phyloP scores from a whole-genome alignment of 2,329 filamentous ascomycete species.

The Trichoderma cornu-damae region DNA sequence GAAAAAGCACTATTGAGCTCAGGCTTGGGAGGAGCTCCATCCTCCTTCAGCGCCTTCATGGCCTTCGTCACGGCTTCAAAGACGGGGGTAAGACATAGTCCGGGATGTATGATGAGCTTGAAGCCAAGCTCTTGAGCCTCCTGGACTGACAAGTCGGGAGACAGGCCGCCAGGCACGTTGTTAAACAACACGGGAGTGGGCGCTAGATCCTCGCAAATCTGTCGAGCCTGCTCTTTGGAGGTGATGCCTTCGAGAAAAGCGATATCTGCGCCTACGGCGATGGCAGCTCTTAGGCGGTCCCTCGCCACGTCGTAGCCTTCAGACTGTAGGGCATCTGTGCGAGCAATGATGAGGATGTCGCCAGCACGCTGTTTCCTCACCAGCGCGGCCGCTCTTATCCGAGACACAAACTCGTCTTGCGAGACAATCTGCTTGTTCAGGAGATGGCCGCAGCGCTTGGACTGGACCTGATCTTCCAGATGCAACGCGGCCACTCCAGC shows the following conservation, averaged over 20 bases:
- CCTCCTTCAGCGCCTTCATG: background rate
- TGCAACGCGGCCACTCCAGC: conserved; percentile 55
- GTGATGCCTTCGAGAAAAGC: conserved; percentile 56
- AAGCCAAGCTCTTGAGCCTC: conserved; percentile 54
- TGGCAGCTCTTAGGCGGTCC: conserved; percentile 44
- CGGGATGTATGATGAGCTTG: conserved; percentile 53
- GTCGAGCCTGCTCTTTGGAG: conserved; percentile 44
- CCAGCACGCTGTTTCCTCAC: conserved; percentile 34
- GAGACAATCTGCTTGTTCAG: conserved; percentile 55
- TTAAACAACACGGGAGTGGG: conserved; percentile 52
- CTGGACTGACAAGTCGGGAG: conserved; percentile 46
- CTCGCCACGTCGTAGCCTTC: conserved; percentile 55
- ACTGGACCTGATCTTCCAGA: conserved; percentile 59
- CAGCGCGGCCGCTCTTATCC: conserved; percentile 51
- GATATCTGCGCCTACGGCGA: conserved; percentile 53
- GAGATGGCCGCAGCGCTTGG: conserved; percentile 62
- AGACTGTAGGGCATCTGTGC: conserved; percentile 56
- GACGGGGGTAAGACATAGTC: background rate
- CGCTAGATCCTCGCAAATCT: conserved; percentile 43
- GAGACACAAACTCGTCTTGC: conserved; percentile 44
- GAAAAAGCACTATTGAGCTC: background rate
- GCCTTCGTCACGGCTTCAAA: background rate
- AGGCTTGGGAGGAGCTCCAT: background rate
- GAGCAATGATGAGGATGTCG: conserved; percentile 60
- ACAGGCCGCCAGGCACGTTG: conserved; percentile 52